phyloP scores from a whole-genome alignment of 163 green algal species.

The Coccomyxa subellipsoidea region DNA sequence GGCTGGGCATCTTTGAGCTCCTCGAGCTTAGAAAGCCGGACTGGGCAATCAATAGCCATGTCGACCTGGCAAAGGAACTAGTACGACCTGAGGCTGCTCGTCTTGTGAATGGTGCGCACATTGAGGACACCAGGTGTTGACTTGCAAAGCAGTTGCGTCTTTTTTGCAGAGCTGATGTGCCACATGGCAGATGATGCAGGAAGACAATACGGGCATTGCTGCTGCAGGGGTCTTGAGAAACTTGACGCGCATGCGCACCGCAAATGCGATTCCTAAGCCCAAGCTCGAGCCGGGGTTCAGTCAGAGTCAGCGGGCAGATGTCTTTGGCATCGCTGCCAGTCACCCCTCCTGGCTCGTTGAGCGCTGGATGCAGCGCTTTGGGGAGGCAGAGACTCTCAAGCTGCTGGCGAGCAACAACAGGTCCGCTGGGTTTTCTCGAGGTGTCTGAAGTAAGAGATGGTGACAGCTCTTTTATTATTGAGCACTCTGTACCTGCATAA shows the following conservation, averaged over 20 bases:
- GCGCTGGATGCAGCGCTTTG: conserved; percentile 69
- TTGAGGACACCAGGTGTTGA: background rate
- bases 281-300: background rate
- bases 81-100: conserved; percentile 20
- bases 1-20: conserved; percentile 21
- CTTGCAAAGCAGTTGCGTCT: too few species aligned
- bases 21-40: background rate
- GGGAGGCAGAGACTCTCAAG: conserved; percentile 37
- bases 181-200: too few species aligned
- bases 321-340: conserved; percentile 38
- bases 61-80: conserved; percentile 38
- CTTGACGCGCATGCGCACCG: conserved; percentile 8
- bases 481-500: too few species aligned
- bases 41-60: conserved; percentile 44
- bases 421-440: conserved; percentile 21
- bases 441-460: too few species aligned
- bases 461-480: too few species aligned
- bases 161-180: too few species aligned
- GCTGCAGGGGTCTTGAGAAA: conserved; percentile 19
- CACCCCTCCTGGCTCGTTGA: conserved; percentile 85
- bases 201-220: background rate
- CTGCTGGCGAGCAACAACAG: conserved; percentile 81
- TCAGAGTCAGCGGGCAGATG: conserved; percentile 20
- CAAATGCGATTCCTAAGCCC: conserved; percentile 10
- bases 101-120: conserved; percentile 37